Evolutionary conservation across 768 basidiomycete genomes (phyloP), one percentile per base, ranked within the genome.

Genomic region (Amanita phalloides): DNA sequence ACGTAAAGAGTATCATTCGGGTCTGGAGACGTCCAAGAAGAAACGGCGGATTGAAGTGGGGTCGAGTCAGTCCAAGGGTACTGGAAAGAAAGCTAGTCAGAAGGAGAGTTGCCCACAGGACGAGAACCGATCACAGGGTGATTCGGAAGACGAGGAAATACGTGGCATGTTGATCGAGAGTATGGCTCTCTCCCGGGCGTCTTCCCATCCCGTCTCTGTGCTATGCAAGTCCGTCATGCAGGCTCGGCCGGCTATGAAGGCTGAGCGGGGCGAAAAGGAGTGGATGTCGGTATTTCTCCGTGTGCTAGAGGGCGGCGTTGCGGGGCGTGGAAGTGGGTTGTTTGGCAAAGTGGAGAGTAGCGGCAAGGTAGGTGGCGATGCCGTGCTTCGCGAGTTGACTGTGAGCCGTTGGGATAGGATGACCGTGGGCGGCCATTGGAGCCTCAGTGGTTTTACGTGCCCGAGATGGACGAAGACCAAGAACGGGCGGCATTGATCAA

Each of bases 371-470:
- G 23, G 32, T 20, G 20, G 26, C 23, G 49, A 44, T 39, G 54
- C 45, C 45, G 41, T 37, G 45, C 30, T 20, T 48, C 41, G 21
- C 4, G 21, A 30, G 33, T 26, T 55, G 30, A 32, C 43, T 1
- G 30, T 53, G 32, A 54, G 6, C 3, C 20, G 13, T 11, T 32
- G 5, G n/a, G 21, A 44, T 63, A 81, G 74, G 75, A 77, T 57
- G 70, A 77, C 48, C 65, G 70, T 14, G 74, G 75, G 48, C 64
- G 69, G 0, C 70, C 76, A 36, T 60, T 82, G 53, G 82, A 82
- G 59, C 74, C 76, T 17, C 75, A 81, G 60, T 89, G 83, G 83
- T 89, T 85, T 63, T 89, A 89, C 59, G 77, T 84, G 5, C 81
- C 86, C 0, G 85, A 87, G 60, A 62, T 71, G 60, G 86, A 89